Evolutionary conservation across 768 basidiomycete species (phyloP).

Genomic region (Termitomyces sp.): DNA sequence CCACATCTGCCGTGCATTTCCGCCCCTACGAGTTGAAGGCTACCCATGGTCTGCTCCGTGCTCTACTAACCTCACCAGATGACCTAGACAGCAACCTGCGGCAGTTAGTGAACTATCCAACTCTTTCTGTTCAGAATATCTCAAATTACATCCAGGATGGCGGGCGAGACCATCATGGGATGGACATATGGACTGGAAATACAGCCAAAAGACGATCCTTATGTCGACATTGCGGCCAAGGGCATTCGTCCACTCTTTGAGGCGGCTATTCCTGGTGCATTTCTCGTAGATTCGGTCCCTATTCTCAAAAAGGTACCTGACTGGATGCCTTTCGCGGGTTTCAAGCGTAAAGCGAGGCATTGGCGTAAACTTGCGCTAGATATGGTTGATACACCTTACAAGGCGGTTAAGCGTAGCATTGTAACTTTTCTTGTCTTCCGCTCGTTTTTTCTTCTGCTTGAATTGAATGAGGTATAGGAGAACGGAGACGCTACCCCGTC

Average conservation of each 20-base stretch:
- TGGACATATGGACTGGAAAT: slow-evolving; percentile 30
- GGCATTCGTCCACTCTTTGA: slow-evolving; percentile 22
- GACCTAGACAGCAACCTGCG: slow-evolving; percentile 9
- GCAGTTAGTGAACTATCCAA: slow-evolving; percentile 5
- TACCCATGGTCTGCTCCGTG: slow-evolving; percentile 18
- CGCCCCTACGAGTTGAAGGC: slow-evolving; percentile 17
- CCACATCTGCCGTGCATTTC: slow-evolving; percentile 12
- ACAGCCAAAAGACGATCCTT: slow-evolving; percentile 27
- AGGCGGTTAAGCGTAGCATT: slow-evolving; percentile 12
- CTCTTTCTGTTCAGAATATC: neutral
- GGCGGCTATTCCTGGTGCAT: slow-evolving; percentile 23
- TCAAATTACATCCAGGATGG: slow-evolving; percentile 4
- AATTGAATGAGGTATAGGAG: slow-evolving; percentile 4
- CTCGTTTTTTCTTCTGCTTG: neutral
- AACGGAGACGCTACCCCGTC: slow-evolving; percentile 18
- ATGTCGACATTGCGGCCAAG: slow-evolving; percentile 25
- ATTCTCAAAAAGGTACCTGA: slow-evolving; percentile 28
- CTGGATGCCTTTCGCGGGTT: slow-evolving; percentile 31
- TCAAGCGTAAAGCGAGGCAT: slow-evolving; percentile 26
- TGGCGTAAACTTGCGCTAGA: slow-evolving; percentile 15
- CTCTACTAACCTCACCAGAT: slow-evolving; percentile 16
- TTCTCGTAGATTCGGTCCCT: slow-evolving; percentile 26
- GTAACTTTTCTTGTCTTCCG: slow-evolving; percentile 5
- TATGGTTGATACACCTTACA: slow-evolving; percentile 22
- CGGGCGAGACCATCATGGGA: slow-evolving; percentile 23